These are phyloP conservation scores for Suhomyces sp. DNA, from an alignment of 805 yeast species.

Conservation along the genomic window DNA sequence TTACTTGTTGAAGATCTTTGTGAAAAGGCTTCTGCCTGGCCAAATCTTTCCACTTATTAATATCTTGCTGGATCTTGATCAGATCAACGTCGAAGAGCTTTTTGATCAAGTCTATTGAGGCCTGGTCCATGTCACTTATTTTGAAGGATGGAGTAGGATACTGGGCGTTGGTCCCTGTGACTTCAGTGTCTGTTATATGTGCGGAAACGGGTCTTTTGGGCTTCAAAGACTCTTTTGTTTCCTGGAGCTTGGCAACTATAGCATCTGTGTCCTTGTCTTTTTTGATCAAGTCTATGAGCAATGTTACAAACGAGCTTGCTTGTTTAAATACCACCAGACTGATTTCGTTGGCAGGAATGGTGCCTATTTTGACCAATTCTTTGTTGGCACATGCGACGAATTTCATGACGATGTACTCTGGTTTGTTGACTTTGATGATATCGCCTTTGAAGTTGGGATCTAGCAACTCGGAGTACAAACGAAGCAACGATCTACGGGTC, in stretches of 20 bases:
- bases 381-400: constrained; percentile 54
- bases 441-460: constrained; percentile 43
- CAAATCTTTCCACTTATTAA: constrained; percentile 38
- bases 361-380: constrained; percentile 45
- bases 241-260: constrained; percentile 42
- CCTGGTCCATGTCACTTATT: constrained; percentile 53
- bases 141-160: constrained; percentile 50
- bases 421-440: constrained; percentile 27
- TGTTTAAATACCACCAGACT: constrained; percentile 35
- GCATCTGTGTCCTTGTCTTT: constrained; percentile 38
- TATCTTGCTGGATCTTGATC: constrained; percentile 52
- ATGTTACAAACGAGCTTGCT: constrained; percentile 33
- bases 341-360: constrained; percentile 23
- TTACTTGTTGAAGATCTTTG: constrained; percentile 33
- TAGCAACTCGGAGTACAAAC: constrained; percentile 60
- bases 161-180: constrained; percentile 8
- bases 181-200: background rate
- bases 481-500: constrained; percentile 55
- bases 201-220: constrained; percentile 17
- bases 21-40: constrained; percentile 40
- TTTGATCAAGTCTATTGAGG: constrained; percentile 39
- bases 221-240: constrained; percentile 36
- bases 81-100: constrained; percentile 50
- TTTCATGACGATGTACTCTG: constrained; percentile 49
- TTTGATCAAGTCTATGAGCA: constrained; percentile 35